phyloP scores from a whole-genome alignment of 164 flowering plant species.

The Macadamia tetraphylla region DNA sequence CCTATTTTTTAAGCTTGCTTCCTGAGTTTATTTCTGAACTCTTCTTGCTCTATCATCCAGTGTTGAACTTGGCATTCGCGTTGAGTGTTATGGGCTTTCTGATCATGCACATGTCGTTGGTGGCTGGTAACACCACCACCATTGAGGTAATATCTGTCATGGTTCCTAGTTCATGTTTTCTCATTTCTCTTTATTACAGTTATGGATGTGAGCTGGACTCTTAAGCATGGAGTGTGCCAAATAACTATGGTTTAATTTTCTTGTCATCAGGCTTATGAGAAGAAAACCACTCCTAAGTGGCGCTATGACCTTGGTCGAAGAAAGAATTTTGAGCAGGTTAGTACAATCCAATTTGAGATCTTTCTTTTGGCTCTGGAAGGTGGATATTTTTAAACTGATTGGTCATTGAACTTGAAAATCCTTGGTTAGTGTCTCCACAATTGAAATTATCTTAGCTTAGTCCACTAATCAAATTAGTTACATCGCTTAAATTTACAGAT shows the following conservation, averaged over 20 bases:
- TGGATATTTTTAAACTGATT: not conserved
- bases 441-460: not conserved
- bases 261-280: constrained; percentile 82
- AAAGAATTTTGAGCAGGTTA: constrained; percentile 76
- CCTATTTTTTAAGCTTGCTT: not conserved
- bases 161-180: not conserved
- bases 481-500: not conserved
- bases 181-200: not conserved
- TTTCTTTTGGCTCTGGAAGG: not conserved
- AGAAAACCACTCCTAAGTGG: constrained; percentile 84
- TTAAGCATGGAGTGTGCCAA: not conserved
- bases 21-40: not conserved
- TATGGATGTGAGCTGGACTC: not conserved
- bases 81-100: constrained; percentile 90
- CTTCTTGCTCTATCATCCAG: constrained; percentile 30
- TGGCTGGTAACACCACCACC: constrained; percentile 86
- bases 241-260: not conserved
- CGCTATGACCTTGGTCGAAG: constrained; percentile 71
- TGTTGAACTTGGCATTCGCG: constrained; percentile 89
- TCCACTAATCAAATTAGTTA: not conserved
- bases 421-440: not conserved
- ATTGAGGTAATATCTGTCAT: constrained; percentile 64
- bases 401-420: not conserved
- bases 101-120: constrained; percentile 92
- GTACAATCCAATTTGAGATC: constrained; percentile 2